Percentiles rank a stretch among this genome's conserved stretches.
Evolutionary conservation across 2,329 filamentous ascomycete species (phyloP).

Genomic region (Mycosphaerelloides madeirae): DNA sequence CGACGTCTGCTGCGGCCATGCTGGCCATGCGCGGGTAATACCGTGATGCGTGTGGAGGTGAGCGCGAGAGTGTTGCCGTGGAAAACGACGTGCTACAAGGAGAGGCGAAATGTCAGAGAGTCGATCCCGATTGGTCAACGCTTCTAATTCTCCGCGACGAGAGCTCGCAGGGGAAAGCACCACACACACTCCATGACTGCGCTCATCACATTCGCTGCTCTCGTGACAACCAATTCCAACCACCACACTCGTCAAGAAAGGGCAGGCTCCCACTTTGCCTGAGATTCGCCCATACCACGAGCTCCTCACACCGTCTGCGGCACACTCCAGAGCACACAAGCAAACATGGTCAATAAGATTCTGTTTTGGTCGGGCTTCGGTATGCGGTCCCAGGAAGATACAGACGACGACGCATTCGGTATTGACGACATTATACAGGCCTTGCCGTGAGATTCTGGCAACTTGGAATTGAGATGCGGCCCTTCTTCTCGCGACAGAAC

Average conservation of each 20-base stretch:
- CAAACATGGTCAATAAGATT: constrained; percentile 53
- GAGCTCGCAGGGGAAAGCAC: not conserved
- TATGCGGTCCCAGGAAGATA: constrained; percentile 40
- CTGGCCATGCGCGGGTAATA: not conserved
- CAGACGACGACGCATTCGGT: not conserved
- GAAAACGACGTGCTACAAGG: constrained; percentile 1
- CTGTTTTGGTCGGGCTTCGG: constrained; percentile 90
- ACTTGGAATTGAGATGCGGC: constrained; percentile 96
- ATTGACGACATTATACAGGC: constrained; percentile 52
- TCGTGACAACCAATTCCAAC: constrained; percentile 1
- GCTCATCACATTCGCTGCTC: constrained; percentile 3
- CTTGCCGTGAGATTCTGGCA: constrained; percentile 91
- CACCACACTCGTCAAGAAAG: constrained; percentile 1
- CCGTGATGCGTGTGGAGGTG: constrained; percentile 1
- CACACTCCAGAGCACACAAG: constrained; percentile 1
- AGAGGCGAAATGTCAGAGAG: constrained; percentile 1
- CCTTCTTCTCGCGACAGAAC: constrained; percentile 77
- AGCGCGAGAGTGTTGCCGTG: not conserved
- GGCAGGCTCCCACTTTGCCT: constrained; percentile 4
- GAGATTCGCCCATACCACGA: not conserved
- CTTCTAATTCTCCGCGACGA: not conserved
- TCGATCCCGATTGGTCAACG: not conserved
- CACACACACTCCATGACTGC: not conserved
- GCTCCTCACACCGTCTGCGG: too few relatives aligned
- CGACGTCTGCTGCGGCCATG: constrained; percentile 25